A percentile compares a stretch with the other conserved stretches of the same genome.
phyloP scores from a whole-genome alignment of 2,329 filamentous ascomycete species.

The Phialophora chinensis region DNA sequence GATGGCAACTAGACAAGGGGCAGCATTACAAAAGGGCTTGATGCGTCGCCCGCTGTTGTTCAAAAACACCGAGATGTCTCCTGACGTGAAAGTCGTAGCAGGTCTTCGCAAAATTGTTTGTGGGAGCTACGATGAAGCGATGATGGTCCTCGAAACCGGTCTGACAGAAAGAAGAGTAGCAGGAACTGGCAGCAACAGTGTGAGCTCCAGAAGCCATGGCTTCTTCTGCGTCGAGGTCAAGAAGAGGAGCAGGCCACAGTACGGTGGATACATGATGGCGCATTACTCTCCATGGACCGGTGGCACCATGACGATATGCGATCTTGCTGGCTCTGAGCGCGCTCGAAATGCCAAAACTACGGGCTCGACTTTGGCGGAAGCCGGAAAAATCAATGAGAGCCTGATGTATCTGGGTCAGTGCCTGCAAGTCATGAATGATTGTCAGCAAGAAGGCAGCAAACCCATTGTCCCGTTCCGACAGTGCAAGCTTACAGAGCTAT shows the following conservation, averaged over 20 bases:
- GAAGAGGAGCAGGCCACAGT: constrained; percentile 67
- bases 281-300: constrained; percentile 57
- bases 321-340: constrained; percentile 73
- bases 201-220: constrained; percentile 88
- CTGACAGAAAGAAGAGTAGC: constrained; percentile 85
- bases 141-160: constrained; percentile 88
- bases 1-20: constrained; percentile 50
- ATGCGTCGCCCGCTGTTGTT: constrained; percentile 84
- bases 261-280: constrained; percentile 54
- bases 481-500: constrained; percentile 82
- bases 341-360: constrained; percentile 93
- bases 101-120: constrained; percentile 91
- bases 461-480: constrained; percentile 79
- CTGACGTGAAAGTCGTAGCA: constrained; percentile 92
- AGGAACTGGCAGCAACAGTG: constrained; percentile 90
- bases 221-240: constrained; percentile 97
- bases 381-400: constrained; percentile 97
- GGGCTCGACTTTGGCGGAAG: constrained; percentile 88
- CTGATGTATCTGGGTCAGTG: constrained; percentile 98
- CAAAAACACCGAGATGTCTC: constrained; percentile 86
- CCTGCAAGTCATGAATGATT: constrained; percentile 89
- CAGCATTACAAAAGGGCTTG: constrained; percentile 66
- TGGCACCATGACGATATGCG: constrained; percentile 38
- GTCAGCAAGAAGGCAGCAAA: constrained; percentile 71
- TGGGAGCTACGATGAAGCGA: constrained; percentile 77